phyloP scores from a whole-genome alignment of 495 filamentous ascomycete species.

The Choiromyces venosus region DNA sequence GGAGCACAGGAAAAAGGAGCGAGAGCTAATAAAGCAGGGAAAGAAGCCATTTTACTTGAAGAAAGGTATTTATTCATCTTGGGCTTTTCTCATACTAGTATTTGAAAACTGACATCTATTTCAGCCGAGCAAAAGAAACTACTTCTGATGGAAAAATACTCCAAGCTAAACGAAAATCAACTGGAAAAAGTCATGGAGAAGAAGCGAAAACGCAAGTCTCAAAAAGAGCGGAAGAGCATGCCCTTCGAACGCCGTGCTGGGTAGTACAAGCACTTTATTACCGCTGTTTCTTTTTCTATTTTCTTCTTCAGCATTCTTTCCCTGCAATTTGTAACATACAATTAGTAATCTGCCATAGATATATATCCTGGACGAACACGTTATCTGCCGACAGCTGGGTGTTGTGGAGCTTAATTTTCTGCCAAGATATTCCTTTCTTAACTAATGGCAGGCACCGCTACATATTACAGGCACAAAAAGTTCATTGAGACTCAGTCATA shows the following conservation, averaged over 20 bases:
- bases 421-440: no score
- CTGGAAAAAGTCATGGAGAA: constrained; percentile 73
- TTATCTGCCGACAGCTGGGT: background rate
- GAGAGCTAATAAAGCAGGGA: constrained; percentile 72
- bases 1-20: constrained; percentile 74
- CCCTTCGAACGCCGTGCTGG: constrained; percentile 30
- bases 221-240: constrained; percentile 40
- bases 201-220: constrained; percentile 57
- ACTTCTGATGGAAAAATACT: constrained; percentile 69
- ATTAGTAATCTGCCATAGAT: background rate
- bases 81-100: background rate
- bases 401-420: background rate
- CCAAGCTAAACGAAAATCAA: constrained; percentile 72
- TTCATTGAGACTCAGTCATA: background rate
- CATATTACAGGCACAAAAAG: background rate
- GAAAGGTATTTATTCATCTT: constrained; percentile 46
- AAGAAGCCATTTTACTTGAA: constrained; percentile 94
- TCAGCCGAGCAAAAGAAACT: constrained; percentile 75
- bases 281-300: no score
- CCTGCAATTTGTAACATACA: background rate
- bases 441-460: background rate
- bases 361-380: background rate
- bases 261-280: constrained; percentile 6
- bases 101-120: constrained; percentile 9
- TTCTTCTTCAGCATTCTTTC: background rate